Evolutionary conservation across 2,329 filamentous ascomycete genomes (phyloP).

Genomic region (Ophiocordyceps polyrhachis-furcata): DNA sequence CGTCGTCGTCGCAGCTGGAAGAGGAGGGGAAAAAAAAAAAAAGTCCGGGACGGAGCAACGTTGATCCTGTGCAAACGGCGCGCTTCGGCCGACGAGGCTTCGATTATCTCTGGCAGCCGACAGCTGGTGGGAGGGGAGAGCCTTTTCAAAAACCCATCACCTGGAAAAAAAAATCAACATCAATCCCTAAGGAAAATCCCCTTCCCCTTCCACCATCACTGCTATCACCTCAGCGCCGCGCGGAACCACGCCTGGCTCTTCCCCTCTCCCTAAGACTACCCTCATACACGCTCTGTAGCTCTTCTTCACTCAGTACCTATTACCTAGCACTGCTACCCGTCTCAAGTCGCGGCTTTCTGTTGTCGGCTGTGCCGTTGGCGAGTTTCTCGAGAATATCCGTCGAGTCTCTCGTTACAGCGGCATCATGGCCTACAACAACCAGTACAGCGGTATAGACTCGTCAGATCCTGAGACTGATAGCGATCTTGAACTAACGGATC

Average conservation of each 20-base stretch:
- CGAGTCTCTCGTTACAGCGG: slow-evolving; percentile 4
- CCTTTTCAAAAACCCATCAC: not conserved
- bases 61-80: not conserved
- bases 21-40: too few species aligned
- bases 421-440: slow-evolving; percentile 33
- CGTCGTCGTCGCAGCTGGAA: too few species aligned
- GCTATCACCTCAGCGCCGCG: not conserved
- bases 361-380: not conserved
- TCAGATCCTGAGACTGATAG: not conserved
- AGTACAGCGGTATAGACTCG: slow-evolving; percentile 31
- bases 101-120: not conserved
- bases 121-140: not conserved
- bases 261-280: too few species aligned
- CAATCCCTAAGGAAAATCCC: not conserved
- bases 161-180: not conserved
- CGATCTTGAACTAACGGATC: not conserved
- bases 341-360: not conserved
- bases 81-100: not conserved
- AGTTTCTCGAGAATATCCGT: not conserved
- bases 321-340: too few species aligned
- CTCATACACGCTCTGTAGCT: too few species aligned
- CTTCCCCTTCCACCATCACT: not conserved
- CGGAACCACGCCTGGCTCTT: too few species aligned
- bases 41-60: not conserved
- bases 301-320: too few species aligned